phyloP scores from a whole-genome alignment of 495 filamentous ascomycete genomes.

The Cercophora newfieldiana region DNA sequence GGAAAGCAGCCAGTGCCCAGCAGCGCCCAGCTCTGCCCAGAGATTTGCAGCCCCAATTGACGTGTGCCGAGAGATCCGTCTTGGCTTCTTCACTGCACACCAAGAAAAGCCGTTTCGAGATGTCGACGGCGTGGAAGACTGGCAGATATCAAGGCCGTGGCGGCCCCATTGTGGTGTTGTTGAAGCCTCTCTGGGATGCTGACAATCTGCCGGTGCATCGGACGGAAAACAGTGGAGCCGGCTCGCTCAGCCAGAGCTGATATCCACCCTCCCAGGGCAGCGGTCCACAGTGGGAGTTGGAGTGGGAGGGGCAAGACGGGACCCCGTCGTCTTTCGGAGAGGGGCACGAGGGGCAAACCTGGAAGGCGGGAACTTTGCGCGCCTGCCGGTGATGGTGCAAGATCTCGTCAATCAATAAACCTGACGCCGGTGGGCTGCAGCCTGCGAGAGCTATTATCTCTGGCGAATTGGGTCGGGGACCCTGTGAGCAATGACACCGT shows the following conservation, averaged over 20 bases:
- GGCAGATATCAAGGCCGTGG: neutral
- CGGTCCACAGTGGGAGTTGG: neutral
- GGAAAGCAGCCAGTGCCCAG: slow-evolving; percentile 6
- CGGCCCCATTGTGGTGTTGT: neutral
- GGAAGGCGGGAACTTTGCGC: neutral
- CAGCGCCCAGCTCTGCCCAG: slow-evolving; percentile 22
- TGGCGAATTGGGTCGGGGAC: slow-evolving; percentile 12
- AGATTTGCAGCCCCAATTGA: slow-evolving; percentile 14
- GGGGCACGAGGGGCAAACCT: too few species aligned
- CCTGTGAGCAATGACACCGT: neutral
- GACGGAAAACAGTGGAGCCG: neutral
- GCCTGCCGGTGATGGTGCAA: slow-evolving; percentile 9
- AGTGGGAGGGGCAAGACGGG: neutral
- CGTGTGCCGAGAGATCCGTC: slow-evolving; percentile 20
- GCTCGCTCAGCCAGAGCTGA: neutral
- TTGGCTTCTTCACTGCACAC: slow-evolving; percentile 7
- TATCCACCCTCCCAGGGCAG: neutral
- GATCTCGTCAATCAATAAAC: slow-evolving; percentile 16
- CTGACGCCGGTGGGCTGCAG: neutral
- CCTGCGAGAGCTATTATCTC: slow-evolving; percentile 17
- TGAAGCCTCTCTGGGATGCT: neutral
- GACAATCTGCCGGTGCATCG: neutral
- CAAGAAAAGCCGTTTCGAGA: neutral
- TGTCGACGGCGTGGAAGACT: neutral
- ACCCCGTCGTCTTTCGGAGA: neutral